Evolutionary conservation across 1,284 basidiomycete genomes (phyloP), one percentile per base, ranked within the genome.

Genomic region (Irpex sp.): DNA sequence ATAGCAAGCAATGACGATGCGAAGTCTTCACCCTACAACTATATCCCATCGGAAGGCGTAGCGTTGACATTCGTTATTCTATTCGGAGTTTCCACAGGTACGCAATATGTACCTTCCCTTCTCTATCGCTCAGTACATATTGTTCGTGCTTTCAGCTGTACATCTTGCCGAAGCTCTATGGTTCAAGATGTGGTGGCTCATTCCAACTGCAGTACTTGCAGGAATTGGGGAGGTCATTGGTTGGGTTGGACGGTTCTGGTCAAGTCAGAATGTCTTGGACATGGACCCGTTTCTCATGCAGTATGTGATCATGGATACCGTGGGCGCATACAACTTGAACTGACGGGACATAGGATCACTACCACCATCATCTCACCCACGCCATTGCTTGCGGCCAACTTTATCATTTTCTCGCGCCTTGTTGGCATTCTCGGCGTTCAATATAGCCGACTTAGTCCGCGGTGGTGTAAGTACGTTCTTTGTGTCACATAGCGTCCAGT

Each of bases 361-460:
- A 69, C 72, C 13, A 81, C 78, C 0, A 78, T 82, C 61, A 68
- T 83, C 49, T 79, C 77, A 0, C 83, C 83, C 1, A 84, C 82
- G 0, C 82, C 82, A 21, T 73, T 84, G 31, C 72, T 83, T 35
- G 83, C 82, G 0, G 81, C 78, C 6, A 79, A 79, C 59, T 86
- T 85, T 65, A 74, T 84, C 17, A 80, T 81, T 9, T 74, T 85
- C 19, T 79, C 79, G 1, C 68, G 69, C 1, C 75, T 85, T 11
- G 80, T 83, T 19, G 58, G 65, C 3, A 66, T 65, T 5, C 68
- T 84, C 9, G 83, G 83, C 1, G 63, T 73, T 1, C 69, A 74
- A 15, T 85, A 82, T 68, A 82, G 80, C 64, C 75, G 81, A 1
- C 63, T 85, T 7, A 70, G 70, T 5, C 77, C 82, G 0, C 74